These are phyloP conservation scores for Mycena rosella DNA, from an alignment of 768 basidiomycete species.

Conservation along the genomic window DNA sequence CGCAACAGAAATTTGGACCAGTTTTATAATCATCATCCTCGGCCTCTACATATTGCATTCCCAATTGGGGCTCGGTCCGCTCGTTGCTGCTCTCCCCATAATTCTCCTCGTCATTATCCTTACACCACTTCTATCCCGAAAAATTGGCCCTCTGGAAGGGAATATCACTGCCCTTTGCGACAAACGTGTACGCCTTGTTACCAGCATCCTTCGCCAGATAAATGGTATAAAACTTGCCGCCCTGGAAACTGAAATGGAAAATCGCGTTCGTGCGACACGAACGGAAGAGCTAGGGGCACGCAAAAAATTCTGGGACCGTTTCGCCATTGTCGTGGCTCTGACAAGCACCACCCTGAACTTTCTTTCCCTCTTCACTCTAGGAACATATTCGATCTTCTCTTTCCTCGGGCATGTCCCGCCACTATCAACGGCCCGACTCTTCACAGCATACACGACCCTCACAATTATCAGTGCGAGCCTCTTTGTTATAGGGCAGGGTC, in stretches of 20 bases:
- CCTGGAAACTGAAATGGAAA: slow-evolving; percentile 27
- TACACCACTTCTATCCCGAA: slow-evolving; percentile 27
- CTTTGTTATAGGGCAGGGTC: slow-evolving; percentile 27
- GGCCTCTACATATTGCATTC: slow-evolving; percentile 28
- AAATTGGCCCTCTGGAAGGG: slow-evolving; percentile 28
- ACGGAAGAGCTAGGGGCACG: slow-evolving; percentile 28
- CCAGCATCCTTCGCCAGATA: slow-evolving; percentile 28
- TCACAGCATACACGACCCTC: slow-evolving; percentile 33
- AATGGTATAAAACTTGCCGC: slow-evolving; percentile 31
- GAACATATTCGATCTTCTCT: slow-evolving; percentile 29
- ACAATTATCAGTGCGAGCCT: slow-evolving; percentile 27
- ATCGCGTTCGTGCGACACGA: slow-evolving; percentile 23
- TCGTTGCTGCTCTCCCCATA: slow-evolving; percentile 22
- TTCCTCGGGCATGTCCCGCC: slow-evolving; percentile 23
- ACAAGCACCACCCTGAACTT: slow-evolving; percentile 27
- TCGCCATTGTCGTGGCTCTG: slow-evolving; percentile 23
- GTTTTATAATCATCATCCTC: slow-evolving; percentile 28
- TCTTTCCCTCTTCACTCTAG: slow-evolving; percentile 23
- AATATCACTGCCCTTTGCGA: slow-evolving; percentile 27
- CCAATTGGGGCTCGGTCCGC: slow-evolving; percentile 18
- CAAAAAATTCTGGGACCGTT: slow-evolving; percentile 30
- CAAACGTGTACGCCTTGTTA: slow-evolving; percentile 29
- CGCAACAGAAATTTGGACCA: slow-evolving; percentile 27
- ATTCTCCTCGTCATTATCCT: slow-evolving; percentile 25
- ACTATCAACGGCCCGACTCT: slow-evolving; percentile 29